Percentiles rank a stretch among this genome's conserved stretches.
These are phyloP conservation scores for Pyricularia sp. DNA, from an alignment of 2,329 filamentous ascomycete species.

Conservation along the genomic window DNA sequence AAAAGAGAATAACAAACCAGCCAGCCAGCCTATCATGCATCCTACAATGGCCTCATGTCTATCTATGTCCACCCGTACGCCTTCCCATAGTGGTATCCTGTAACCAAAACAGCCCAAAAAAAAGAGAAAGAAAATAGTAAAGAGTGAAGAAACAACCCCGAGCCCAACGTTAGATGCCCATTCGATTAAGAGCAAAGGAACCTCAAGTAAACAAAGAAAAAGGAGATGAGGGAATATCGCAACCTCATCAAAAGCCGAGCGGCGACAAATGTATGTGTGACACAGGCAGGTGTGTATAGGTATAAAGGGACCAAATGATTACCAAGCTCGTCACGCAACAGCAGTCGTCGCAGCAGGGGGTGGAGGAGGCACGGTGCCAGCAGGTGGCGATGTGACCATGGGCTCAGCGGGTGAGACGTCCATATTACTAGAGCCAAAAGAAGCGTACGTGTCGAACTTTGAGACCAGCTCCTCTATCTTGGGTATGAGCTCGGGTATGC, in stretches of 20 bases:
- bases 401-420: not conserved
- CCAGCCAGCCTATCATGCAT: not conserved
- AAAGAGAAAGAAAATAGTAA: not conserved
- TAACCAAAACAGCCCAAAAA: not conserved
- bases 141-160: not conserved
- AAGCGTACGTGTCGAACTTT: slow-evolving; percentile 6
- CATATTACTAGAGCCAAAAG: not conserved
- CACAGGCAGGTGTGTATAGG: not conserved
- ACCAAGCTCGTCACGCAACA: not conserved
- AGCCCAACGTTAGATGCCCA: not conserved
- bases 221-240: not conserved
- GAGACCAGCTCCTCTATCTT: slow-evolving; percentile 43
- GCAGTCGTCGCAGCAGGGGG: not conserved
- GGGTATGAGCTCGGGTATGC: slow-evolving; percentile 49
- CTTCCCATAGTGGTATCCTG: not conserved
- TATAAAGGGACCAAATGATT: not conserved
- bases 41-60: not conserved
- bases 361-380: not conserved
- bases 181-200: not conserved
- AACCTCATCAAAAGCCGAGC: not conserved
- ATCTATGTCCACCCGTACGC: not conserved
- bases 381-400: not conserved
- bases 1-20: too few relatives aligned
- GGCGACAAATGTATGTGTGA: not conserved
- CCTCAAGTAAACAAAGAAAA: too few relatives aligned